Evolutionary conservation across 768 basidiomycete species (phyloP).

Genomic region (Coprinopsis cinerea): DNA sequence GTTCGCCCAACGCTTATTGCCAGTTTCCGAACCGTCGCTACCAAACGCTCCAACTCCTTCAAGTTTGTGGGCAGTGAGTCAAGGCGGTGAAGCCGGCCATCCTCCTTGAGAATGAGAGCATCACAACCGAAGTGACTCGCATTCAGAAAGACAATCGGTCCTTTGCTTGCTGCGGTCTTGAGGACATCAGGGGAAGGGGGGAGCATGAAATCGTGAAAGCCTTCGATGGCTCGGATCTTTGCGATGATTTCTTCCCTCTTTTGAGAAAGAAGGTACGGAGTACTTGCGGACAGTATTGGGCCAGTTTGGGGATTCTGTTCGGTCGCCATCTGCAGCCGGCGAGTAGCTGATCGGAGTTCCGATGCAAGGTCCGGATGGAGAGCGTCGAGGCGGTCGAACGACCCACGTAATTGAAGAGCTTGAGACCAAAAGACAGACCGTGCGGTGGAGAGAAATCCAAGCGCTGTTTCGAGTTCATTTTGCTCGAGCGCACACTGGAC

Average conservation of each 20-base stretch:
- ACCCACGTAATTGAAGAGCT: not conserved
- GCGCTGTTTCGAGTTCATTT: not conserved
- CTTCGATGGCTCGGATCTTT: not conserved
- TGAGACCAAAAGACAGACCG: not conserved
- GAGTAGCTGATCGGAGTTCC: not conserved
- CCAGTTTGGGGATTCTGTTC: not conserved
- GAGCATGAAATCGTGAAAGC: conserved; percentile 1
- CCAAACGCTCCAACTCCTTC: not conserved
- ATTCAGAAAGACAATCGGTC: not conserved
- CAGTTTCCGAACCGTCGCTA: too few species aligned
- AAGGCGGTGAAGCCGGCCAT: too few species aligned
- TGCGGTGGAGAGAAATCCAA: not conserved
- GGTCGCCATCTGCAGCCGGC: not conserved
- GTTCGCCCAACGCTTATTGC: too few species aligned
- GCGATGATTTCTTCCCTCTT: too few species aligned
- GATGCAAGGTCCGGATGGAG: too few species aligned
- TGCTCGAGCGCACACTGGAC: not conserved
- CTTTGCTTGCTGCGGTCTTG: not conserved
- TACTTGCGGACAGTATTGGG: not conserved
- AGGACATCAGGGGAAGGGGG: not conserved
- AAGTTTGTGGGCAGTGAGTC: not conserved
- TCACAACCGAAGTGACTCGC: not conserved
- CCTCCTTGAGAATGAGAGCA: too few species aligned
- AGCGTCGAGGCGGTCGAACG: too few species aligned
- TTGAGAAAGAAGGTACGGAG: not conserved